Base-by-base conservation (phyloP, 129 eudicot species). In the Flaveria trinervia region DNA sequence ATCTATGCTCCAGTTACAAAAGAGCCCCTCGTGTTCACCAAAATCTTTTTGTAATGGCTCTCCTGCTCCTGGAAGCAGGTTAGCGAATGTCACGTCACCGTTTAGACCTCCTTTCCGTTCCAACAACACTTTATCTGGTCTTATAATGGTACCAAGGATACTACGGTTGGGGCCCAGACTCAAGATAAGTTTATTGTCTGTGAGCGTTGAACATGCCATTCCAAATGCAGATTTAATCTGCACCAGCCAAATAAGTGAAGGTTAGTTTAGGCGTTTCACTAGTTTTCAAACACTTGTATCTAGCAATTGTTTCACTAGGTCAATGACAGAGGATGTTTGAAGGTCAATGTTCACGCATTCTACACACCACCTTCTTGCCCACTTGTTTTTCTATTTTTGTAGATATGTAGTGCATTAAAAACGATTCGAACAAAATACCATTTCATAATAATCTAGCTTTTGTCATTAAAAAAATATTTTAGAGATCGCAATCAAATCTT, bases 151-250 rank as follows among this genome's bases (percentile, higher is more conserved):
- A 1, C 98, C 97, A 1, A 94, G 93, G 20, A 94, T 94, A 30
- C 98, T 91, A 68, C 79, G 80, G 79, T 77, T 70, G 59, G 97
- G 89, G 60, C 96, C 97, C 1, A 94, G 83, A 39, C 78, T 71
- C 81, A 83, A 69, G 59, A 94, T 84, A 77, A 88, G 73, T 80
- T 91, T 91, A 41, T 84, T 46, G 74, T 91, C 88, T 15, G 97
- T 91, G 60, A 94, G 73, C 9, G 92, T 86, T 2, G 93, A 73
- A 77, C 83, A 89, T 11, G 97, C 98, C 96, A 89, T 87, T 46
- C 91, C 85, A 86, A 94, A 94, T 15, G 98, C 98, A 28, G 98
- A 94, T 82, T 83, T 87, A 45, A 88, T 90, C 98, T 93, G 68
- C n/a, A 62, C 17, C 39, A 72, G 45, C 41, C 68, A 74, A 3